phyloP scores from a whole-genome alignment of 2,329 filamentous ascomycete species.

The Pezicula carpinea region DNA sequence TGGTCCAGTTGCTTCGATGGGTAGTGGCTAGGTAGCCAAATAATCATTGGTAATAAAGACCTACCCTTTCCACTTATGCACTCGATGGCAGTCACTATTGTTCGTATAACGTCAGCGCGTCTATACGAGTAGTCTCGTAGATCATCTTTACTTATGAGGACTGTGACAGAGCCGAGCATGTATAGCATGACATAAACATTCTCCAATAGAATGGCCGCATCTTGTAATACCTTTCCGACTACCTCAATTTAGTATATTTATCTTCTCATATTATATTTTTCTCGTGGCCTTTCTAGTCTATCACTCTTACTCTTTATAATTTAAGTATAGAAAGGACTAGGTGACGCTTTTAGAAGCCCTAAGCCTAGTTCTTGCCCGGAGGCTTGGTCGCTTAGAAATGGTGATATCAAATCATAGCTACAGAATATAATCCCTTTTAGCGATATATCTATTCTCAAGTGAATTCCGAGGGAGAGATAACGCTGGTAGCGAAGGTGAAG shows the following conservation, averaged over 20 bases:
- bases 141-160: conserved; percentile 26
- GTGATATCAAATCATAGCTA: too few species aligned
- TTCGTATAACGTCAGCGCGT: conserved; percentile 24
- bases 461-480: too few species aligned
- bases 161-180: conserved; percentile 25
- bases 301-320: conserved; percentile 9
- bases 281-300: conserved; percentile 13
- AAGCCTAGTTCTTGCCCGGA: conserved; percentile 14
- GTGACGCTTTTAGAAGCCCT: conserved; percentile 17
- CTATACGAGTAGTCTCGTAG: conserved; percentile 18
- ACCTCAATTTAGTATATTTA: conserved; percentile 27
- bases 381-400: not conserved
- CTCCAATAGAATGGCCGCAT: conserved; percentile 9
- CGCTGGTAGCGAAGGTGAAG: too few species aligned
- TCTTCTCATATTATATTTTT: conserved; percentile 28
- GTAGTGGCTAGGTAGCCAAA: conserved; percentile 25
- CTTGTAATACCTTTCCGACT: conserved; percentile 21
- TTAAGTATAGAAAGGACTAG: conserved; percentile 12
- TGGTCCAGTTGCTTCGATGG: conserved; percentile 24
- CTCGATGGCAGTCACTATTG: conserved; percentile 11
- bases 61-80: conserved; percentile 20
- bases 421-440: too few species aligned
- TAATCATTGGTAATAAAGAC: conserved; percentile 22
- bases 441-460: too few species aligned
- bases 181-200: conserved; percentile 29